A percentile compares a stretch with the other conserved stretches of the same genome.
These are phyloP conservation scores for Opeltia flavorubescens DNA, from an alignment of 495 filamentous ascomycete genomes.

Conservation along the genomic window DNA sequence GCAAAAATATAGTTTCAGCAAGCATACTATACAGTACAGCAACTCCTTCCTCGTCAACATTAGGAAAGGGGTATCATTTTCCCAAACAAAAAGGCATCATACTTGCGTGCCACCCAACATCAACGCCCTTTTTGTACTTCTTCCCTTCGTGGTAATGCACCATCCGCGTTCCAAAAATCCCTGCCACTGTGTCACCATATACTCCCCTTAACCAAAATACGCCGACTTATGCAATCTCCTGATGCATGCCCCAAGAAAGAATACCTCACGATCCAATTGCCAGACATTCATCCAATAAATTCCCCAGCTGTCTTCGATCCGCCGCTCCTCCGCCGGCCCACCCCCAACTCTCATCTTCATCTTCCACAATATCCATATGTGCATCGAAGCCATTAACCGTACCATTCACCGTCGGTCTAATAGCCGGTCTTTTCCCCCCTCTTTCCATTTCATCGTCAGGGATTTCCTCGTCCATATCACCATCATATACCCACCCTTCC, in stretches of 20 bases:
- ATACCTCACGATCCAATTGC: conserved; percentile 25
- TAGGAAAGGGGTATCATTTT: background rate
- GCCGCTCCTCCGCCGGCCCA: conserved; percentile 59
- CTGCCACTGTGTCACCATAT: background rate
- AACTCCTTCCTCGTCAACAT: no score
- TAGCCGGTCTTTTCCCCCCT: conserved; percentile 9
- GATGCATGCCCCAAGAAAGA: no score
- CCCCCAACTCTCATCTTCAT: conserved; percentile 45
- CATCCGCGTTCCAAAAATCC: background rate
- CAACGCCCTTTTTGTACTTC: background rate
- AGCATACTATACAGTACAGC: no score
- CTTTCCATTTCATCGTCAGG: conserved; percentile 20
- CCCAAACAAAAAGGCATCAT: no score
- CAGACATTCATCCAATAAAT: conserved; percentile 51
- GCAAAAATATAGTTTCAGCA: no score
- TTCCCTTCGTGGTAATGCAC: background rate
- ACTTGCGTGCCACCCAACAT: no score
- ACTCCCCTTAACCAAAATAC: background rate
- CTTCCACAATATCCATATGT: conserved; percentile 33
- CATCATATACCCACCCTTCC: conserved; percentile 31
- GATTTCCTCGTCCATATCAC: conserved; percentile 10
- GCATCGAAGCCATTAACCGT: conserved; percentile 25
- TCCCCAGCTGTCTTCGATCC: conserved; percentile 50
- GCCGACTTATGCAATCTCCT: no score
- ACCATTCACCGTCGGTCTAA: conserved; percentile 16